Conservation (phyloP, 208 protist genomes). For the Endotrypanum monterogeii region DNA sequence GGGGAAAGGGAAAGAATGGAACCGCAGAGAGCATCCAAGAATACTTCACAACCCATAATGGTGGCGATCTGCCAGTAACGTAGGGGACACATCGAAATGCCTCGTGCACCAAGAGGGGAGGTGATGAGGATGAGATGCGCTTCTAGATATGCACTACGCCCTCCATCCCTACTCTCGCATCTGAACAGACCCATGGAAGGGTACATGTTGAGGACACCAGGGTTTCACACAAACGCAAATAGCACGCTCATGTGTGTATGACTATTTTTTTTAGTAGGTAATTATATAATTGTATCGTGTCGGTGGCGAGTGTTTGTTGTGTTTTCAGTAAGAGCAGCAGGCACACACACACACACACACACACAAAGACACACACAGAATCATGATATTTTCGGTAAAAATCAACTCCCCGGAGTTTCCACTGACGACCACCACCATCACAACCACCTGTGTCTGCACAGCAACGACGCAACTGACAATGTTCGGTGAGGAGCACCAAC, state of each 20-base stretch:
- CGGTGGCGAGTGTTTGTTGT: not conserved
- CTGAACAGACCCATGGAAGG: too few relatives aligned
- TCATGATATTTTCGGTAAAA: not conserved
- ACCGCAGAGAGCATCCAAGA: conserved; percentile 73
- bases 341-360: conserved; percentile 4
- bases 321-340: not conserved
- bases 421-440: not conserved
- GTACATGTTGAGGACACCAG: too few relatives aligned
- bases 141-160: too few relatives aligned
- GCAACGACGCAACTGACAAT: not conserved
- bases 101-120: too few relatives aligned
- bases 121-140: too few relatives aligned
- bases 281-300: not conserved
- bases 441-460: not conserved
- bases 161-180: too few relatives aligned
- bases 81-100: too few relatives aligned
- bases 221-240: too few relatives aligned
- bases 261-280: not conserved
- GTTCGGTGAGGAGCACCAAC: not conserved
- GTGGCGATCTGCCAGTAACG: too few relatives aligned
- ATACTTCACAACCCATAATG: too few relatives aligned
- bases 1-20: conserved; percentile 71
- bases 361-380: too few relatives aligned
- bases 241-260: too few relatives aligned
- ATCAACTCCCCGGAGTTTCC: not conserved